Percentiles rank a stretch among this genome's conserved stretches.
Conservation (phyloP, 208 protist species). For the Wallacemonas sp. region DNA sequence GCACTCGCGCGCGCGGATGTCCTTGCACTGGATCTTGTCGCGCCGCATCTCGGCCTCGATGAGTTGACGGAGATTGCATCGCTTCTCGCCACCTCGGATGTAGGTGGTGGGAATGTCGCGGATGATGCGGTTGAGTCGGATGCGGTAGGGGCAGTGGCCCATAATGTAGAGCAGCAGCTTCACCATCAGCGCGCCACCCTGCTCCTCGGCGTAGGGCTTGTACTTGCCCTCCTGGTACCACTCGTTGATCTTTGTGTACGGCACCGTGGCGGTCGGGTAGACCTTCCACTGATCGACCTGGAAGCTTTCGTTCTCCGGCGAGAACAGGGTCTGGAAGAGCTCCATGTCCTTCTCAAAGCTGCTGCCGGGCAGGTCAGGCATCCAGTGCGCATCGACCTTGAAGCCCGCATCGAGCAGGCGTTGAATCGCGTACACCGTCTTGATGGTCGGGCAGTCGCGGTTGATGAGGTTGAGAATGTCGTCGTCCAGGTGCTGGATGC, state of each 20-base stretch:
- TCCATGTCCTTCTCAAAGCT: slow-evolving; percentile 95
- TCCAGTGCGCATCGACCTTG: slow-evolving; percentile 99
- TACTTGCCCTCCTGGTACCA: slow-evolving; percentile 96
- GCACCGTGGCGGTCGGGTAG: slow-evolving; percentile 99
- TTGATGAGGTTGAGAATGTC: slow-evolving; percentile 96
- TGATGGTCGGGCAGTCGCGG: slow-evolving; percentile 96
- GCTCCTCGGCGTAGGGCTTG: slow-evolving; percentile 94
- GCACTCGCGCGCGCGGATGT: slow-evolving; percentile 96
- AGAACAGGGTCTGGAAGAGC: slow-evolving; percentile 91
- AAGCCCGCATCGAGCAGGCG: slow-evolving; percentile 97
- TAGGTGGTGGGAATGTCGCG: slow-evolving; percentile 99
- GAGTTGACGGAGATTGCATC: slow-evolving; percentile 98
- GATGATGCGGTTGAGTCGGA: slow-evolving; percentile 98
- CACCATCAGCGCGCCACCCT: slow-evolving; percentile 83
- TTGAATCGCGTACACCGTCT: slow-evolving; percentile 93
- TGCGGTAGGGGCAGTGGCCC: slow-evolving; percentile 96
- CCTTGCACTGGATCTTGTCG: slow-evolving; percentile 89
- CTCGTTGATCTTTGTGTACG: slow-evolving; percentile 98
- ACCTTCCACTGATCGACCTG: slow-evolving; percentile 99
- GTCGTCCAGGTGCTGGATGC: slow-evolving; percentile 99
- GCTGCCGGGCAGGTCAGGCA: slow-evolving; percentile 99
- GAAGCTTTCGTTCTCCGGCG: slow-evolving; percentile 91
- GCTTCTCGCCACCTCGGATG: slow-evolving; percentile 97
- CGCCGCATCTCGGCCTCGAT: slow-evolving; percentile 95
- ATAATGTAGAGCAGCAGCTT: slow-evolving; percentile 97